Base-by-base conservation (phyloP, 257 asterid genomes). In the Solanum rostratum region DNA sequence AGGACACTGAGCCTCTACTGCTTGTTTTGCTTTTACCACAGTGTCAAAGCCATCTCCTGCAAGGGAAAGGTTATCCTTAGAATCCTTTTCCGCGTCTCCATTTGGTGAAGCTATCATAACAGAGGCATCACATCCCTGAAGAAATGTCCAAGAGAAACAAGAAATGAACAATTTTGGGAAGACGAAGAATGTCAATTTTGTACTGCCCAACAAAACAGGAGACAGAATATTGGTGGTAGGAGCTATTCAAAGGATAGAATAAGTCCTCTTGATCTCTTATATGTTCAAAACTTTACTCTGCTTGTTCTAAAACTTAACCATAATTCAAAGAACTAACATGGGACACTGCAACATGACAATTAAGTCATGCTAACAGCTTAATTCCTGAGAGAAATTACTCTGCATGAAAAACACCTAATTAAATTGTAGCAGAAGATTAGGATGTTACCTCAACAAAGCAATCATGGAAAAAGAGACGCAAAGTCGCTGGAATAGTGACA, bases 11-110 rank as follows among this genome's bases (percentile, higher is more conserved):
- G 93, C 91, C 88, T 94, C 97, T 2, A 94, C 95, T 2, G 97
- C 97, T 86, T 84, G 82, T 76, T 94, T 93, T 12, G 97, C 98
- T 91, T 89, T 89, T 55, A 86, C 63, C 55, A 94, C 91, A 2
- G 96, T 93, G 88, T 94, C 97, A 18, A 94, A 93, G 10, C 96
- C 98, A 60, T 91, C 96, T 84, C 96, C 96, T 10, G 96, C 98
- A 3, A 94, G 89, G 60, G 98, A 92, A 16, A 94, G 91, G 79
- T 92, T 94, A 50, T 94, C 98, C 3, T 83, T 84, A 27, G 89
- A 87, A 79, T 93, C 94, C 59, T 88, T 93, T 84, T 93, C 97
- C 1, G 97, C 98, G 81, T 91, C 94, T 50, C 87, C 85, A 62
- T 87, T 87, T 11, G 96, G 96, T 60, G 98, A 91, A 60, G 92